These are phyloP conservation scores for Leishmania arabica DNA, from an alignment of 208 protist genomes.

Conservation along the genomic window DNA sequence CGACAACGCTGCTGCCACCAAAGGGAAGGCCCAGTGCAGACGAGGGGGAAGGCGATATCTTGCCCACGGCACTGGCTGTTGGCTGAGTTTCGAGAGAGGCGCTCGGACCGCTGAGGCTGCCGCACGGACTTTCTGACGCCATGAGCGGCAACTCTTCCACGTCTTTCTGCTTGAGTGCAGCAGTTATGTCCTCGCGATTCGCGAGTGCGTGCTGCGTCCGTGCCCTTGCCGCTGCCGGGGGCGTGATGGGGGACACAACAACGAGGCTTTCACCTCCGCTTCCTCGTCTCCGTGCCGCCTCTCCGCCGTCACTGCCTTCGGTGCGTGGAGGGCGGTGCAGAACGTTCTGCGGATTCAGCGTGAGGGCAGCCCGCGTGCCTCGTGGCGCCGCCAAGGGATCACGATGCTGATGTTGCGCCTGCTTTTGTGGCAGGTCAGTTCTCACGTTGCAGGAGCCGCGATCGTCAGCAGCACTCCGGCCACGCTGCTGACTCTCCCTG, in stretches of 20 bases:
- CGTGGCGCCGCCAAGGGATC: neutral
- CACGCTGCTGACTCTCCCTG: neutral
- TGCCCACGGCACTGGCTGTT: neutral
- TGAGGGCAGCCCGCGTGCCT: neutral
- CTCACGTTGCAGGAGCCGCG: too few species aligned
- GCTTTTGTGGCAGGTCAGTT: neutral
- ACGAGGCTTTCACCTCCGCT: slow-evolving; percentile 22
- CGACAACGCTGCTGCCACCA: neutral
- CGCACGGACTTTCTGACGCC: neutral
- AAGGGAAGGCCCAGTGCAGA: neutral
- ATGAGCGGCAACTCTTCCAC: neutral
- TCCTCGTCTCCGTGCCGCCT: neutral
- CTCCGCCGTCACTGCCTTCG: slow-evolving; percentile 1
- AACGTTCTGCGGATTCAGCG: slow-evolving; percentile 12
- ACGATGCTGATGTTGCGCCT: neutral
- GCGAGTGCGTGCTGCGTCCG: neutral
- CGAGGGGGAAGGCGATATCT: neutral
- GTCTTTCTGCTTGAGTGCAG: neutral
- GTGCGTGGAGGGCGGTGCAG: slow-evolving; percentile 5
- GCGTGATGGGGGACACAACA: slow-evolving; percentile 24
- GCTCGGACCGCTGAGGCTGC: neutral
- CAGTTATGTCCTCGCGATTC: neutral
- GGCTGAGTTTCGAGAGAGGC: neutral
- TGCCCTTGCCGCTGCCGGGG: neutral
- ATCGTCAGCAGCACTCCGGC: neutral